phyloP scores from a whole-genome alignment of 306 rosid species.

The Malus sylvestris region DNA sequence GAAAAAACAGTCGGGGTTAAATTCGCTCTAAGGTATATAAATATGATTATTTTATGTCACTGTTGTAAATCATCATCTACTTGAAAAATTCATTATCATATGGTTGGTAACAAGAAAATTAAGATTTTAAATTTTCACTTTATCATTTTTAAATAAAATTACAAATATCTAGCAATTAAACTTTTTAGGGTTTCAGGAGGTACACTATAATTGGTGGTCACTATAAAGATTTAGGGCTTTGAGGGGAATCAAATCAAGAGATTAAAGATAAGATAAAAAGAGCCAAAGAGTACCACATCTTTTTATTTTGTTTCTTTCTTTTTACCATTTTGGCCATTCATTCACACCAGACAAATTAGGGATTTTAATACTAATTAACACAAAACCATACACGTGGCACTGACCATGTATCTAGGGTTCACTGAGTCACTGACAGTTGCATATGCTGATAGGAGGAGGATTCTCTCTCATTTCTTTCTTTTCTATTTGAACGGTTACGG shows the following conservation, averaged over 20 bases:
- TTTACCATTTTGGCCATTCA: conserved; percentile 19
- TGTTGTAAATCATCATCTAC: too few relatives aligned
- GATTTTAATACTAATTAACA: neutral
- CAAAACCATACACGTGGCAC: conserved; percentile 11
- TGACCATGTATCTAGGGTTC: conserved; percentile 1
- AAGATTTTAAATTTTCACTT: neutral
- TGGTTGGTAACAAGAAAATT: too few relatives aligned
- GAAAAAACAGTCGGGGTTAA: too few relatives aligned
- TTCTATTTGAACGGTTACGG: too few relatives aligned
- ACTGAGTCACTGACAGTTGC: conserved; percentile 13
- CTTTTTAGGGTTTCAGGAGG: conserved; percentile 5
- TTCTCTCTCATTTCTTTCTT: accelerated
- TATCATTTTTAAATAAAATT: conserved; percentile 14
- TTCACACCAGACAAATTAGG: conserved; percentile 38
- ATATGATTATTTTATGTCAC: too few relatives aligned
- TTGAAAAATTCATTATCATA: too few relatives aligned
- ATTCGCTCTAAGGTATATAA: too few relatives aligned
- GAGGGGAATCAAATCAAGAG: conserved; percentile 27
- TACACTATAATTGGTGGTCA: neutral
- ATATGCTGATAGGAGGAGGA: neutral
- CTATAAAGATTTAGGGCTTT: conserved; percentile 19
- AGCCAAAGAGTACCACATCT: neutral
- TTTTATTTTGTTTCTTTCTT: neutral
- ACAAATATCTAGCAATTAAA: neutral
- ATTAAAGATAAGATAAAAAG: neutral